These are phyloP conservation scores for Fusarium redolens DNA, from an alignment of 2,329 filamentous ascomycete species.

Conservation along the genomic window DNA sequence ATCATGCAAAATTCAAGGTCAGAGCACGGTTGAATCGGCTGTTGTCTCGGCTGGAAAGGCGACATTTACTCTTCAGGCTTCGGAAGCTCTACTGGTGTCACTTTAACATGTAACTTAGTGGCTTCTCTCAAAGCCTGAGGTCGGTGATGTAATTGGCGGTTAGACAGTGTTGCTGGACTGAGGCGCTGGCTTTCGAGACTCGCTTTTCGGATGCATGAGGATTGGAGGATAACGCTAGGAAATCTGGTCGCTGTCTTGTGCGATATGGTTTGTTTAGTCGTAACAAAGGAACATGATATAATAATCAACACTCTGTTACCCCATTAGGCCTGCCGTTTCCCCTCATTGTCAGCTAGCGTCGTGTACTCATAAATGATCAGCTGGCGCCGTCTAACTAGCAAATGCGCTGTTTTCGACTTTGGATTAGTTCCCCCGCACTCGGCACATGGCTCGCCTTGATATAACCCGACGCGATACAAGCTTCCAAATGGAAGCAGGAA, in stretches of 20 bases:
- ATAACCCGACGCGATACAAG: background rate
- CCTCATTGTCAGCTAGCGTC: background rate
- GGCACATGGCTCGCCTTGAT: background rate
- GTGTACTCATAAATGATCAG: background rate
- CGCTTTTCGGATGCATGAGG: fast-evolving
- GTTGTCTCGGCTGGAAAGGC: background rate
- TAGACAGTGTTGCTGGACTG: no score
- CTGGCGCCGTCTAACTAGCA: background rate
- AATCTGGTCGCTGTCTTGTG: background rate
- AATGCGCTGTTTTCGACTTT: background rate
- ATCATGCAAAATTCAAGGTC: background rate
- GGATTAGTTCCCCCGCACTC: background rate
- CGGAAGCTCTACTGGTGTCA: background rate
- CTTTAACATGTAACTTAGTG: fast-evolving
- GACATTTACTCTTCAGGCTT: background rate
- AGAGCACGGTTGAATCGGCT: background rate
- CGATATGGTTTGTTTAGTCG: background rate
- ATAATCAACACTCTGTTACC: fast-evolving
- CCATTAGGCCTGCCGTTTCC: background rate
- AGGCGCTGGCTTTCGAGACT: fast-evolving
- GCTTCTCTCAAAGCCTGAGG: background rate
- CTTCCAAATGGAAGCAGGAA: background rate
- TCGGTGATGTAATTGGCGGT: fast-evolving
- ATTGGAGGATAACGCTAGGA: fast-evolving
- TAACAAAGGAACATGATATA: background rate